phyloP scores from a whole-genome alignment of 2,329 filamentous ascomycete genomes.

The Metarhizium anisopliae region DNA sequence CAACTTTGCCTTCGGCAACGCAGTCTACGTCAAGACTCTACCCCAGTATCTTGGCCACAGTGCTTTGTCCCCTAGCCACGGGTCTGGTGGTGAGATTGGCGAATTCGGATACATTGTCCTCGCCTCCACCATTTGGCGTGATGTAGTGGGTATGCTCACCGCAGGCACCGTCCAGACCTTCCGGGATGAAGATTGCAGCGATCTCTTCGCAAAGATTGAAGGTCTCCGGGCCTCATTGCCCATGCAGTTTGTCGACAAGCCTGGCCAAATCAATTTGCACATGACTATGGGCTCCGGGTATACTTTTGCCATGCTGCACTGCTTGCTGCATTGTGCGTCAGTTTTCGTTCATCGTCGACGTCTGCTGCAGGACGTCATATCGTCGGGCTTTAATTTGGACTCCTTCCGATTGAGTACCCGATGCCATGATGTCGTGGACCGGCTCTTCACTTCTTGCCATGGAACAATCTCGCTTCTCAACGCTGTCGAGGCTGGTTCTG shows the following conservation, averaged over 20 bases:
- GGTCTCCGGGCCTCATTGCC: constrained; percentile 44
- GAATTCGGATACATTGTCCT: constrained; percentile 55
- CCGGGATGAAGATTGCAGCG: constrained; percentile 42
- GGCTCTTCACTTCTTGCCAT: constrained; percentile 50
- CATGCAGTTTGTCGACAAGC: constrained; percentile 52
- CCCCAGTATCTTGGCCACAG: constrained; percentile 28
- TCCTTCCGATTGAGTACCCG: constrained; percentile 41
- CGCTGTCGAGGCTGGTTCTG: constrained; percentile 45
- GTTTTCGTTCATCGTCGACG: constrained; percentile 53
- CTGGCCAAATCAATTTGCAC: constrained; percentile 51
- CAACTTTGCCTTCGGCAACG: constrained; percentile 54
- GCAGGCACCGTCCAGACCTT: constrained; percentile 42
- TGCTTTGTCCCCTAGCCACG: constrained; percentile 27
- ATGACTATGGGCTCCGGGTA: constrained; percentile 57
- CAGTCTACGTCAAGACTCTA: constrained; percentile 49
- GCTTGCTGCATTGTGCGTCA: constrained; percentile 49
- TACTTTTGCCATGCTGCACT: constrained; percentile 55
- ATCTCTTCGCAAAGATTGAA: constrained; percentile 46
- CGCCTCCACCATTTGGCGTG: constrained; percentile 52
- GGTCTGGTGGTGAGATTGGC: constrained; percentile 42
- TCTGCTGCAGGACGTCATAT: constrained; percentile 48
- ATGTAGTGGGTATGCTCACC: constrained; percentile 53
- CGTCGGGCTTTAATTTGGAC: constrained; percentile 43
- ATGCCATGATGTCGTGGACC: constrained; percentile 44
- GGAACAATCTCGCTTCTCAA: constrained; percentile 47